Conservation (phyloP, 441 rosid species). For the Francoa sonchifolia region DNA sequence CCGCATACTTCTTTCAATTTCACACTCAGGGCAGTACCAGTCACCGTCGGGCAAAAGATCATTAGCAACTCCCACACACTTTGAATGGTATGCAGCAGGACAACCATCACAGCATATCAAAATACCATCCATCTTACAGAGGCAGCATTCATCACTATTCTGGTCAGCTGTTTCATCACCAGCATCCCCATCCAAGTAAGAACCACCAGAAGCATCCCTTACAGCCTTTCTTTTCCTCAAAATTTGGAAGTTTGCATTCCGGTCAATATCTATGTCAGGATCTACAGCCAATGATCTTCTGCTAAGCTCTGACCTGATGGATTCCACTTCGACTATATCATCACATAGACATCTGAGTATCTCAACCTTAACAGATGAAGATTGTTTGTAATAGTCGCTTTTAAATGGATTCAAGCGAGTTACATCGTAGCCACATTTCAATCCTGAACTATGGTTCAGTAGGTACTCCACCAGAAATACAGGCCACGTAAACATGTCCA, state of each 20-base stretch:
- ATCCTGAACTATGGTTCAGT: slow-evolving; percentile 36
- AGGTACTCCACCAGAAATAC: slow-evolving; percentile 47
- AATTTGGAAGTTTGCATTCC: slow-evolving; percentile 31
- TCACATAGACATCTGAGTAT: slow-evolving; percentile 48
- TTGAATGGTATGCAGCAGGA: slow-evolving; percentile 77
- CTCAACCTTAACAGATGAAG: slow-evolving; percentile 38
- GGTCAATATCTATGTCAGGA: slow-evolving; percentile 48
- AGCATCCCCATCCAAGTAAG: slow-evolving; percentile 28
- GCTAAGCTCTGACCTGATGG: slow-evolving; percentile 59
- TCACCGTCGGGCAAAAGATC: slow-evolving; percentile 63
- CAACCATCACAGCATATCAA: slow-evolving; percentile 73
- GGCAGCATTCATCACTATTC: slow-evolving; percentile 59
- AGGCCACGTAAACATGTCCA: slow-evolving; percentile 60
- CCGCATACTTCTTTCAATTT: slow-evolving; percentile 29
- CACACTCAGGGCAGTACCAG: slow-evolving; percentile 74
- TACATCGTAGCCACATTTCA: slow-evolving; percentile 32
- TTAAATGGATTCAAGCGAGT: slow-evolving; percentile 32
- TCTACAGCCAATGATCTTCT: slow-evolving; percentile 62
- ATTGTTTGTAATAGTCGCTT: slow-evolving; percentile 45
- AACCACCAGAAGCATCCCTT: slow-evolving; percentile 26
- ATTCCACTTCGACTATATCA: slow-evolving; percentile 52
- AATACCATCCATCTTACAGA: slow-evolving; percentile 70
- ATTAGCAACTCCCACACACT: slow-evolving; percentile 53
- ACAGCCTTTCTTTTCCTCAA: slow-evolving; percentile 32
- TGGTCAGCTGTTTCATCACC: slow-evolving; percentile 34